A percentile compares a stretch with the other conserved stretches of the same genome.
These are phyloP conservation scores for Arthrobotrys entomopaga DNA, from an alignment of 2,329 filamentous ascomycete genomes.

Conservation along the genomic window DNA sequence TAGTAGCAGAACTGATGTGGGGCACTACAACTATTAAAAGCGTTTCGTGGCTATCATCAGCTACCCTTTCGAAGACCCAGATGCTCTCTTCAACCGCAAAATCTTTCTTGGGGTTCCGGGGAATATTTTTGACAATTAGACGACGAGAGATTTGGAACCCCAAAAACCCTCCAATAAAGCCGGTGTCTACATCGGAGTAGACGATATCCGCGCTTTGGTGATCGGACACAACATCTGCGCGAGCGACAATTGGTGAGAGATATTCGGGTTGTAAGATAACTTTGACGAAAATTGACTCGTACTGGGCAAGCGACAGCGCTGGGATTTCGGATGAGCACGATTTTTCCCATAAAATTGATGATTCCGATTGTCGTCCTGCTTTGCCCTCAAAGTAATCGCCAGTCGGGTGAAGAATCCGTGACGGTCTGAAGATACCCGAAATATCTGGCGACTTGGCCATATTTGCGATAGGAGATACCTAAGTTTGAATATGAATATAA, in stretches of 20 bases:
- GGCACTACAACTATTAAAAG: constrained; percentile 41
- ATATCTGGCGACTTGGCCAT: neutral
- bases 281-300: constrained; percentile 26
- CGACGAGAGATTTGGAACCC: constrained; percentile 17
- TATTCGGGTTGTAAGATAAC: constrained; percentile 53
- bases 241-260: constrained; percentile 39
- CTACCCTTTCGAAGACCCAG: constrained; percentile 28
- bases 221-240: constrained; percentile 41
- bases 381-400: neutral
- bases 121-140: constrained; percentile 36
- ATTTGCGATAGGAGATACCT: too few relatives aligned
- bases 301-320: constrained; percentile 1
- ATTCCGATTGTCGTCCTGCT: neutral
- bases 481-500: too few relatives aligned
- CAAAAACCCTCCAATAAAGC: constrained; percentile 32
- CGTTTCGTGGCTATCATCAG: neutral
- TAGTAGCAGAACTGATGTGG: constrained; percentile 5
- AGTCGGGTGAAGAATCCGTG: neutral
- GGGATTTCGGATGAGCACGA: constrained; percentile 29
- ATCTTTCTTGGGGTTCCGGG: constrained; percentile 46
- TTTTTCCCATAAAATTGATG: constrained; percentile 14
- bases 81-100: constrained; percentile 33
- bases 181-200: neutral
- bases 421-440: constrained; percentile 5
- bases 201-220: neutral